A percentile compares a stretch with the other conserved stretches of the same genome.
These are phyloP conservation scores for Magnolia kwangsiensis DNA, from an alignment of 164 flowering plant species.

Conservation along the genomic window DNA sequence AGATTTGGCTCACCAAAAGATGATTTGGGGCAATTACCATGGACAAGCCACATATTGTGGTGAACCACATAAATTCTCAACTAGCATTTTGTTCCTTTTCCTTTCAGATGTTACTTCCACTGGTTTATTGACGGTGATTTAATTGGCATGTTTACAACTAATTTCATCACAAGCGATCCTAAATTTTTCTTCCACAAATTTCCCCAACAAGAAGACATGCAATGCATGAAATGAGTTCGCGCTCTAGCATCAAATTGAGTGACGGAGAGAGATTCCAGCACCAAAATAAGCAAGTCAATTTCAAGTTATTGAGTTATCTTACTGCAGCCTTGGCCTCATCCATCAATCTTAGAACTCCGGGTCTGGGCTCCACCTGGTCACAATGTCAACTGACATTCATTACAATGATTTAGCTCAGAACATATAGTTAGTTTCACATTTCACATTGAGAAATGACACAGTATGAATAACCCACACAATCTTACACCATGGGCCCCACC, in stretches of 20 bases:
- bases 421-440: background rate
- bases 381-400: slow-evolving; percentile 15
- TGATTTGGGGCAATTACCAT: background rate
- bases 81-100: background rate
- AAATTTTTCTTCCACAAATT: background rate
- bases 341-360: slow-evolving; percentile 94
- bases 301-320: slow-evolving; percentile 34
- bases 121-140: background rate
- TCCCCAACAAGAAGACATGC: background rate
- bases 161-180: background rate
- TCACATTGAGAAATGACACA: background rate
- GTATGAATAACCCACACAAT: background rate
- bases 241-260: background rate
- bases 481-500: background rate
- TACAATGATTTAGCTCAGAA: slow-evolving; percentile 3
- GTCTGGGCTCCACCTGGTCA: slow-evolving; percentile 81
- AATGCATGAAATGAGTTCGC: background rate
- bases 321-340: slow-evolving; percentile 91
- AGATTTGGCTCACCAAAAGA: background rate
- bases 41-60: background rate
- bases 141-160: background rate
- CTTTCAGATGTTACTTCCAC: background rate
- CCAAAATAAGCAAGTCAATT: slow-evolving; percentile 3
- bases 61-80: background rate
- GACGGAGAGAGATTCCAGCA: background rate